Conservation (phyloP, 495 filamentous ascomycete genomes). For the Trichoderma reesei region DNA sequence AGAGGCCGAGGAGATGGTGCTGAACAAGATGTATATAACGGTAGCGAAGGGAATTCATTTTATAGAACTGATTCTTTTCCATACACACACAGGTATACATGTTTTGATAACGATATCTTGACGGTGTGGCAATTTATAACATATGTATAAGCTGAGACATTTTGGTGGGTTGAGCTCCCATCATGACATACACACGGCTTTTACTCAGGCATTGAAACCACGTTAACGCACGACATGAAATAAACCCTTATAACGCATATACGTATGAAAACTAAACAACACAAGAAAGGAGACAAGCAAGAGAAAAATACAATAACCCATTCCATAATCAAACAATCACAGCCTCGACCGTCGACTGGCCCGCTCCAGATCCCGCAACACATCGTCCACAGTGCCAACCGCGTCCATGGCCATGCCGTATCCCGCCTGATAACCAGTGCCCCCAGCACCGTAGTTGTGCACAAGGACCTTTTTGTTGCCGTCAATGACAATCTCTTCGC, state of each 20-base stretch:
- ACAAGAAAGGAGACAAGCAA: neutral
- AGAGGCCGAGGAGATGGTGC: neutral
- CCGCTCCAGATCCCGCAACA: conserved; percentile 19
- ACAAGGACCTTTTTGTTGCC: conserved; percentile 39
- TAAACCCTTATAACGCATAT: neutral
- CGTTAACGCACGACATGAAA: too few relatives aligned
- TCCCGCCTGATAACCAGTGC: conserved; percentile 59
- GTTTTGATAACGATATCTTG: too few relatives aligned
- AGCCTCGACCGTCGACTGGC: neutral
- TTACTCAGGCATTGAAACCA: too few relatives aligned
- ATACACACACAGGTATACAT: too few relatives aligned
- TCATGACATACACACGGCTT: too few relatives aligned
- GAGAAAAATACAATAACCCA: neutral
- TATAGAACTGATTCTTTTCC: too few relatives aligned
- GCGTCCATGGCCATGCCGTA: conserved; percentile 55
- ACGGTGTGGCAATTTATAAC: too few relatives aligned
- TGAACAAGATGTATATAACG: too few relatives aligned
- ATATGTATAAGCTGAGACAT: too few relatives aligned
- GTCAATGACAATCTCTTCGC: conserved; percentile 13
- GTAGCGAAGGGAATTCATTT: too few relatives aligned
- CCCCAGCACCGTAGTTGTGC: conserved; percentile 76
- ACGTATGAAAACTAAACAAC: neutral
- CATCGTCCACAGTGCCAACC: conserved; percentile 47
- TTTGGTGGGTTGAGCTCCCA: too few relatives aligned
- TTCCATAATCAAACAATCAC: neutral